Percentiles rank a stretch among this genome's conserved stretches.
These are phyloP conservation scores for Xylaria curta DNA, from an alignment of 495 filamentous ascomycete species.

Conservation along the genomic window DNA sequence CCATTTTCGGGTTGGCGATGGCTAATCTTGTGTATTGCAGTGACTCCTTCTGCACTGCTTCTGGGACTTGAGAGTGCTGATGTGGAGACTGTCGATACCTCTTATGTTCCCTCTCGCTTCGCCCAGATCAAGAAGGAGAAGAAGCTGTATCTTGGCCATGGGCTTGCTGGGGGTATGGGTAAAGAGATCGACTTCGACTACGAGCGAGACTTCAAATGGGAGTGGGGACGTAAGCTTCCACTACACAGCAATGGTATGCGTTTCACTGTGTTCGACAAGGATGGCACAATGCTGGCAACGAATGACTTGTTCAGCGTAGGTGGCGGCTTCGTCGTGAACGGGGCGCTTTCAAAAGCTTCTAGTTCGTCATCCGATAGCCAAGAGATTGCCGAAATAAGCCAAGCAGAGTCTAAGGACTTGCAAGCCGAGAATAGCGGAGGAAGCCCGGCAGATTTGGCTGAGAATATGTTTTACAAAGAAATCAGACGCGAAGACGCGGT, in stretches of 20 bases:
- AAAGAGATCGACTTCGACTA: conserved; percentile 46
- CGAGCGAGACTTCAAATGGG: conserved; percentile 44
- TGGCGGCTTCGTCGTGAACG: conserved; percentile 47
- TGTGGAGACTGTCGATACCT: conserved; percentile 44
- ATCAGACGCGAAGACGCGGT: conserved; percentile 43
- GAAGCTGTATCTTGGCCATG: conserved; percentile 42
- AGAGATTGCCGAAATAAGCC: conserved; percentile 26
- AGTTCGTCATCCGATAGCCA: conserved; percentile 13
- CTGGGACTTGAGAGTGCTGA: conserved; percentile 44
- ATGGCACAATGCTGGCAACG: conserved; percentile 44
- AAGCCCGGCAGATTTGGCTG: conserved; percentile 42
- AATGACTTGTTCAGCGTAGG: conserved; percentile 48
- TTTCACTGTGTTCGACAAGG: conserved; percentile 44
- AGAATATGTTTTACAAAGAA: conserved; percentile 48
- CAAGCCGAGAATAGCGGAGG: conserved; percentile 31
- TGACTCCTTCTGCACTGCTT: conserved; percentile 46
- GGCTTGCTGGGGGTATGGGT: conserved; percentile 36
- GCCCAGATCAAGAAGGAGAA: conserved; percentile 42
- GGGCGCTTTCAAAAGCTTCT: conserved; percentile 41
- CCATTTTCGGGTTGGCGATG: background rate
- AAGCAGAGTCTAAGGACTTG: conserved; percentile 30
- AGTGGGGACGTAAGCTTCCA: conserved; percentile 44
- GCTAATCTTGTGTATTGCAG: conserved; percentile 3
- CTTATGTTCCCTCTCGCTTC: conserved; percentile 44
- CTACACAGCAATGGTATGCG: conserved; percentile 49